A percentile compares a stretch with the other conserved stretches of the same genome.
phyloP scores from a whole-genome alignment of 2,329 filamentous ascomycete species.

The Ilyonectria robusta region DNA sequence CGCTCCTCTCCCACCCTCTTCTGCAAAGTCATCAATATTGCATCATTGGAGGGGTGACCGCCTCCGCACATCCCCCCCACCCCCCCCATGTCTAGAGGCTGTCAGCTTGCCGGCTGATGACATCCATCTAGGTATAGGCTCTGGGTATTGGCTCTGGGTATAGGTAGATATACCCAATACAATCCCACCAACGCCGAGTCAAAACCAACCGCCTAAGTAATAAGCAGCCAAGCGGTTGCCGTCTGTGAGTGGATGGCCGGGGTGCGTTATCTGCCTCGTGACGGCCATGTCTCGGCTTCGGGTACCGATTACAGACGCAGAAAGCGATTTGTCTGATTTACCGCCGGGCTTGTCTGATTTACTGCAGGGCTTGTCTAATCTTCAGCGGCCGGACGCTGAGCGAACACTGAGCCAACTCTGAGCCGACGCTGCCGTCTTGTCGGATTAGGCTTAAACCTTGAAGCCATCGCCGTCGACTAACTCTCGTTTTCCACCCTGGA shows the following conservation, averaged over 20 bases:
- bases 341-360: neutral
- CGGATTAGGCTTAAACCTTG: conserved; percentile 7
- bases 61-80: neutral
- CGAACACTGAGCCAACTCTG: neutral
- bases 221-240: neutral
- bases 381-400: neutral
- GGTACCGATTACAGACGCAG: neutral
- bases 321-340: neutral
- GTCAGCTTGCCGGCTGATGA: conserved; percentile 1
- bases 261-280: conserved; percentile 16
- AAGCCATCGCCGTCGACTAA: neutral
- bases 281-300: conserved; percentile 5
- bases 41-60: conserved; percentile 22
- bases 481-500: neutral
- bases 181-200: neutral
- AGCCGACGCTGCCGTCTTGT: neutral
- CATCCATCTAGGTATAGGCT: no score
- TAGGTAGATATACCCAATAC: neutral
- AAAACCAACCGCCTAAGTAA: neutral
- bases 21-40: conserved; percentile 3
- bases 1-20: conserved; percentile 11
- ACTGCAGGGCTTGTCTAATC: neutral
- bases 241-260: conserved; percentile 2
- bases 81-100: neutral
- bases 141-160: no score